These are phyloP conservation scores for Chlamydomonas incerta DNA, from an alignment of 139 green algal genomes.

Conservation along the genomic window DNA sequence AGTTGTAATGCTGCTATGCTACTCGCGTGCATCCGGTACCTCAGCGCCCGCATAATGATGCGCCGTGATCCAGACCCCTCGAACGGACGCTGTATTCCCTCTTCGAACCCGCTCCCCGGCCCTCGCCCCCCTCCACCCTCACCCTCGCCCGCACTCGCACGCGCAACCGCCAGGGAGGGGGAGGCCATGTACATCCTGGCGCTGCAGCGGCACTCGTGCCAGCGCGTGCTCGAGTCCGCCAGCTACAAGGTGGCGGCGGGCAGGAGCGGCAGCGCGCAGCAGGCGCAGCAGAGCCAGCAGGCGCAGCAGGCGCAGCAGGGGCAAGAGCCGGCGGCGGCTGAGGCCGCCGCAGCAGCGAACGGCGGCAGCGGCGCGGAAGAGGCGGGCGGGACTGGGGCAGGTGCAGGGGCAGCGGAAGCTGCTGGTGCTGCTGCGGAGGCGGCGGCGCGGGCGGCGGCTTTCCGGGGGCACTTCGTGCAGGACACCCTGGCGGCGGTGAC, in stretches of 20 bases:
- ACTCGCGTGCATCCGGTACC: no score
- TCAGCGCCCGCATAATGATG: no score
- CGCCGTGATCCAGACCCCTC: no score
- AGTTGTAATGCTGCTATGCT: no score
- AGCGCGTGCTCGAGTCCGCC: neutral
- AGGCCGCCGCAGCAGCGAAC: neutral
- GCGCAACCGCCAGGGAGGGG: slow-evolving; percentile 1
- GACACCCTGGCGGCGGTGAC: slow-evolving; percentile 1
- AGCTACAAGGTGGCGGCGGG: neutral
- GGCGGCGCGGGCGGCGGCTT: neutral
- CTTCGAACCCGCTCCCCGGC: no score
- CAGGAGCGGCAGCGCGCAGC: neutral
- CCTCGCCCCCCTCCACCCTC: no score
- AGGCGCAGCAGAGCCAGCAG: neutral
- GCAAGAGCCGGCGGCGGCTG: neutral
- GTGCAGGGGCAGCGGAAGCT: no score
- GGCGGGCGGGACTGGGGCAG: no score
- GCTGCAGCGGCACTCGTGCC: slow-evolving; percentile 15
- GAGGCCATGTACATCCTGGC: slow-evolving; percentile 14
- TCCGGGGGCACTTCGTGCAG: neutral
- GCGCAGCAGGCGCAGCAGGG: neutral
- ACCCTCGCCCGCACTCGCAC: neutral
- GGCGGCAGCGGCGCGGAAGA: no score
- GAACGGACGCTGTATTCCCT: no score
- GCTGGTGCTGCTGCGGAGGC: neutral